phyloP scores from a whole-genome alignment of 176 grass and related monocot species.

The Ampelocalamus luodianensis region DNA sequence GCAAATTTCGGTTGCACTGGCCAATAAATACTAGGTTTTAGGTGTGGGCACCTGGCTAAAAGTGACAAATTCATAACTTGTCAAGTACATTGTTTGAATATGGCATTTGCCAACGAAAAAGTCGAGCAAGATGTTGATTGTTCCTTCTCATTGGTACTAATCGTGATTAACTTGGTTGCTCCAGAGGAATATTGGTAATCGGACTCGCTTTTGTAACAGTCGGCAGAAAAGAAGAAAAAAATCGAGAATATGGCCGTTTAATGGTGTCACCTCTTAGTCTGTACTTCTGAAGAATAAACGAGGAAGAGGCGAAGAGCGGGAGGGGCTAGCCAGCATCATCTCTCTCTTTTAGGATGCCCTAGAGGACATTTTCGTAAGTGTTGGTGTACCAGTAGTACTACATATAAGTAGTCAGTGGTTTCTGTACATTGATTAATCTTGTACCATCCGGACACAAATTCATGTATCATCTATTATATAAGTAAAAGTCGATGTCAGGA shows the following conservation, averaged over 20 bases:
- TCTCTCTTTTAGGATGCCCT: not conserved
- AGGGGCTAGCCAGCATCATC: not conserved
- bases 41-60: not conserved
- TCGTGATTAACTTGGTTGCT: not conserved
- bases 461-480: too few species aligned
- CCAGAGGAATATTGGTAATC: not conserved
- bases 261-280: not conserved
- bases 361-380: not conserved
- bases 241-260: not conserved
- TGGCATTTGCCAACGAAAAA: not conserved
- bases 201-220: not conserved
- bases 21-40: not conserved
- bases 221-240: not conserved
- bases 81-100: slow-evolving; percentile 10
- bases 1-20: not conserved
- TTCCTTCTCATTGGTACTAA: not conserved
- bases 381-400: not conserved
- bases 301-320: not conserved
- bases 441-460: not conserved
- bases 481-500: too few species aligned
- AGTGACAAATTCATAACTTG: not conserved
- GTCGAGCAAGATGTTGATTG: not conserved
- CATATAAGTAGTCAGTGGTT: not conserved
- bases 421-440: not conserved
- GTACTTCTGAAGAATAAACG: not conserved